phyloP scores from a whole-genome alignment of 805 yeast genomes.

The Lipomyces spencermartinsiae region DNA sequence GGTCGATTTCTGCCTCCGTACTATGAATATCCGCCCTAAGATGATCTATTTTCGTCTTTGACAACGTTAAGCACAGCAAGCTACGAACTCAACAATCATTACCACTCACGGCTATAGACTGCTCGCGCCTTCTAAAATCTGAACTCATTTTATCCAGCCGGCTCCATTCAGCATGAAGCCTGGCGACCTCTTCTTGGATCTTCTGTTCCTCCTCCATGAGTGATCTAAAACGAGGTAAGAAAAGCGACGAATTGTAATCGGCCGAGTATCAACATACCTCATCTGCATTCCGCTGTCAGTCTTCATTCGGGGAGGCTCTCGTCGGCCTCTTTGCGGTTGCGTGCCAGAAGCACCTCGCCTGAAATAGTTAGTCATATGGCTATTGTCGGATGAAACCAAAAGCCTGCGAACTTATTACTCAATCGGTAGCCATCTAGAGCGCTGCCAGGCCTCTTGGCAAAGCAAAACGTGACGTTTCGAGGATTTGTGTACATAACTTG shows the following conservation, averaged over 20 bases:
- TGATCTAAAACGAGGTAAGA: neutral
- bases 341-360: conserved; percentile 54
- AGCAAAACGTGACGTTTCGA: conserved; percentile 52
- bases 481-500: conserved; percentile 48
- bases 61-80: neutral
- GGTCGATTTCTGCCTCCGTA: conserved; percentile 15
- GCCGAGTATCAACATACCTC: neutral
- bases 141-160: neutral
- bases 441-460: conserved; percentile 51
- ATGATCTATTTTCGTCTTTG: conserved; percentile 16
- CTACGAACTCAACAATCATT: neutral
- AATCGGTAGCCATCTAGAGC: conserved; percentile 56
- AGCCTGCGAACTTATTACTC: conserved; percentile 39
- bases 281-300: conserved; percentile 23
- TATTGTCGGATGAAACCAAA: neutral
- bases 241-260: neutral
- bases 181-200: neutral
- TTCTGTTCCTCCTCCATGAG: conserved; percentile 8
- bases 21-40: conserved; percentile 18
- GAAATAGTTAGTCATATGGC: neutral
- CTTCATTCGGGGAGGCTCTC: conserved; percentile 39
- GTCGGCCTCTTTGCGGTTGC: conserved; percentile 57
- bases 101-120: conserved; percentile 1
- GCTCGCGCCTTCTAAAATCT: conserved; percentile 4
- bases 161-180: neutral